Evolutionary conservation across 331 rosid species (phyloP).

Genomic region (Saraca asoca): DNA sequence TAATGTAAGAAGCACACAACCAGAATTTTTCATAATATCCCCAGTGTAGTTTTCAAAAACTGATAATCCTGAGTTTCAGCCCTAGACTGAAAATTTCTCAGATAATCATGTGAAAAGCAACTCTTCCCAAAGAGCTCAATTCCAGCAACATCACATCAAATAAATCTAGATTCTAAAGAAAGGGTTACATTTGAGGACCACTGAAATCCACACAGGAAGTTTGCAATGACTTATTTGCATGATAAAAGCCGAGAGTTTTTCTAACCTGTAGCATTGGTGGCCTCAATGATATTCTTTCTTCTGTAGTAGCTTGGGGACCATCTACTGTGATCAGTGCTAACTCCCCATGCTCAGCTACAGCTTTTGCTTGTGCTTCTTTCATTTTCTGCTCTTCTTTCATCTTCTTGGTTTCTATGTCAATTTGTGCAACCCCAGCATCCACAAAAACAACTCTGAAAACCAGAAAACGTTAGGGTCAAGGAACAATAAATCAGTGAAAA

Average conservation of each 20-base stretch:
- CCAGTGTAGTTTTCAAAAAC: slow-evolving; percentile 16
- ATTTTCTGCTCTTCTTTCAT: slow-evolving; percentile 84
- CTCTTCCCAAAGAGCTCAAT: neutral
- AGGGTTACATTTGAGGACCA: neutral
- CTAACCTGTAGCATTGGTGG: slow-evolving; percentile 97
- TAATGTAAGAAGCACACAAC: slow-evolving; percentile 22
- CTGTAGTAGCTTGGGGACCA: slow-evolving; percentile 62
- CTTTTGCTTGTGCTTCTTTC: slow-evolving; percentile 73
- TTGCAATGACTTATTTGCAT: slow-evolving; percentile 27
- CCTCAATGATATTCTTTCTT: slow-evolving; percentile 81
- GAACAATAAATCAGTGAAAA: slow-evolving; percentile 8
- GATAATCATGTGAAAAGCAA: neutral
- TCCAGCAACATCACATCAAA: neutral
- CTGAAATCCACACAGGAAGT: slow-evolving; percentile 17
- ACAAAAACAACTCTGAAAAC: slow-evolving; percentile 86
- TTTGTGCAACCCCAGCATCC: slow-evolving; percentile 88
- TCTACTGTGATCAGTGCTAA: slow-evolving; percentile 91
- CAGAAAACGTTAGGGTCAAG: slow-evolving; percentile 29
- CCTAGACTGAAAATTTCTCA: slow-evolving; percentile 1
- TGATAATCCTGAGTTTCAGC: neutral
- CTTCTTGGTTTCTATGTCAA: slow-evolving; percentile 86
- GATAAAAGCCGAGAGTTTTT: slow-evolving; percentile 26
- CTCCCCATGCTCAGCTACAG: slow-evolving; percentile 86
- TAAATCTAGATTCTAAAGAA: too few species aligned
- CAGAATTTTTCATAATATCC: slow-evolving; percentile 4